Evolutionary conservation across 2,329 filamentous ascomycete species (phyloP).

Genomic region (Calonectria multiphialidica): DNA sequence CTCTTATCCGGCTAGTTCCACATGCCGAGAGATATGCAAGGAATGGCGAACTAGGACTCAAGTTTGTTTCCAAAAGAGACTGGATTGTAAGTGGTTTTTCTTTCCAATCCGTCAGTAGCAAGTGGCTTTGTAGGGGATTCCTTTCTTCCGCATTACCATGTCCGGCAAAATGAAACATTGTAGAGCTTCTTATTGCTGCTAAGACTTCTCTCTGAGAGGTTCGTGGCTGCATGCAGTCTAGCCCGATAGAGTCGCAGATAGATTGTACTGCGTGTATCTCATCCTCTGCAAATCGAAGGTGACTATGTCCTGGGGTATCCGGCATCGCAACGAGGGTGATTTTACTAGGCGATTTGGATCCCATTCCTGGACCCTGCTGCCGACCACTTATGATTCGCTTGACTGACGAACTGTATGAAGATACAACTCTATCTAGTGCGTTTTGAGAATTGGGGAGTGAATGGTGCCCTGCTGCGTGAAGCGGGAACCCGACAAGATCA

Average conservation of each 20-base stretch:
- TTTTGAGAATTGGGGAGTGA: constrained; percentile 39
- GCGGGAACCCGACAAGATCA: constrained; percentile 41
- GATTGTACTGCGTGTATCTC: constrained; percentile 33
- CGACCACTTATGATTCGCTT: constrained; percentile 45
- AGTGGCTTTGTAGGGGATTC: constrained; percentile 25
- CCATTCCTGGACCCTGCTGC: background rate
- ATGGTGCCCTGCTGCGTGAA: constrained; percentile 49
- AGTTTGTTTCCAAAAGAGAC: constrained; percentile 28
- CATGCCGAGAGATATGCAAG: constrained; percentile 56
- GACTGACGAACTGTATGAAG: constrained; percentile 52
- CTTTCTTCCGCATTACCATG: constrained; percentile 42
- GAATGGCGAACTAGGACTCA: constrained; percentile 39
- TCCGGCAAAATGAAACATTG: constrained; percentile 58
- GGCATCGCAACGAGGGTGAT: constrained; percentile 47
- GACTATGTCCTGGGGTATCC: constrained; percentile 3
- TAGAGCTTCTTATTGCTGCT: constrained; percentile 35
- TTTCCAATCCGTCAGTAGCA: constrained; percentile 20
- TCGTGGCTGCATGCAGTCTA: background rate
- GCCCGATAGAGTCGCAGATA: constrained; percentile 15
- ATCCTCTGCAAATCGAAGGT: constrained; percentile 29
- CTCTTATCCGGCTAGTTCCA: constrained; percentile 42
- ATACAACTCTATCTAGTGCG: constrained; percentile 51
- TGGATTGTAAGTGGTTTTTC: constrained; percentile 24
- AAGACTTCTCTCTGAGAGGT: constrained; percentile 39
- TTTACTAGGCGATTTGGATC: too few relatives aligned